Conservation (phyloP, 1,284 basidiomycete species). For the Ceratobasidium sp. region DNA sequence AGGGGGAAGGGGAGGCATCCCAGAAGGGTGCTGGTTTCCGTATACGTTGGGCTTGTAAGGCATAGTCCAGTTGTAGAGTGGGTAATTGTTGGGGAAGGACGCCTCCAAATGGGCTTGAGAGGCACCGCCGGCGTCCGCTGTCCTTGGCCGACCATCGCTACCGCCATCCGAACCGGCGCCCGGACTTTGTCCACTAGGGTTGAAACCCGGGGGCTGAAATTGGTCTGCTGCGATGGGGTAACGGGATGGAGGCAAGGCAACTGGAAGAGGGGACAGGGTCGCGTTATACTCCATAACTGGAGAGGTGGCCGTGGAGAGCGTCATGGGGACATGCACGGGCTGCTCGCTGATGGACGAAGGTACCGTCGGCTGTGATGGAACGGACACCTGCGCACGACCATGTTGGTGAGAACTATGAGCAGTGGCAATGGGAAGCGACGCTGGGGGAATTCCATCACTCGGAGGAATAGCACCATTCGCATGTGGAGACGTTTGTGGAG, state of each 20-base stretch:
- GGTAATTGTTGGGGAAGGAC: slow-evolving; percentile 56
- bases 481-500: slow-evolving; percentile 13
- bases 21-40: slow-evolving; percentile 57
- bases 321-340: slow-evolving; percentile 35
- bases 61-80: slow-evolving; percentile 75
- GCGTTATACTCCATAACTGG: slow-evolving; percentile 37
- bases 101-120: slow-evolving; percentile 34
- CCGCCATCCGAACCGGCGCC: slow-evolving; percentile 36
- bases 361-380: slow-evolving; percentile 38
- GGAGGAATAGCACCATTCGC: neutral
- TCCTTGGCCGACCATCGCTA: slow-evolving; percentile 38
- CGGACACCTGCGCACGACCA: slow-evolving; percentile 34
- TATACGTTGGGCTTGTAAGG: slow-evolving; percentile 65
- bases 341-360: slow-evolving; percentile 35
- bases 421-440: slow-evolving; percentile 11
- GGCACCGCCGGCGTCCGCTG: slow-evolving; percentile 9
- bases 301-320: slow-evolving; percentile 26
- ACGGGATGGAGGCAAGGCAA: slow-evolving; percentile 66
- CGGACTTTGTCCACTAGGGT: slow-evolving; percentile 31
- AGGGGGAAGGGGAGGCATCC: slow-evolving; percentile 62
- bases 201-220: slow-evolving; percentile 51
- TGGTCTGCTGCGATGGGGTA: slow-evolving; percentile 77
- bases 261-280: slow-evolving; percentile 19
- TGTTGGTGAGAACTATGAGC: slow-evolving; percentile 18
- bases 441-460: slow-evolving; percentile 13